Evolutionary conservation across 306 rosid genomes (phyloP), one percentile per base, ranked within the genome.

Genomic region (Betula pendula): DNA sequence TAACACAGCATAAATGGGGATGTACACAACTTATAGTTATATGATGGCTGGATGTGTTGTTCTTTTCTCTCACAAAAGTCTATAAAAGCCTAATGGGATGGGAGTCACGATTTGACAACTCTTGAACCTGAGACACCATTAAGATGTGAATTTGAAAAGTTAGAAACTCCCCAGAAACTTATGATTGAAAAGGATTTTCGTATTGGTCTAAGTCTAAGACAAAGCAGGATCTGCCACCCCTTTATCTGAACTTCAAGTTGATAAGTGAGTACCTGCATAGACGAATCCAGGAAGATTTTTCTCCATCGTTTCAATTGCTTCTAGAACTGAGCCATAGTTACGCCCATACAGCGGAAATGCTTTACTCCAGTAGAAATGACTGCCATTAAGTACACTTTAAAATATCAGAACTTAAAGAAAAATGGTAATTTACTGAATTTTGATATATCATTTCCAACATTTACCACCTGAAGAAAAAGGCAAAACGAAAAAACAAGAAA

Each of bases 291-390:
- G 98, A 68, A 94, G 98, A 74, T 75, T 87, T 83, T 82, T 91
- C 90, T 94, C 96, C 85, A 94, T 83, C 69, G 71, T 89, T 80
- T 86, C 97, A 76, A 94, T 91, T 74, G 94, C 98, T 85, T 87
- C 89, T 80, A 91, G 77, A 81, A 94, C 97, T 73, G 91, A 82
- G 44, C 85, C 91, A 65, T 92, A 88, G 85, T 90, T 84, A 71
- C 2, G 90, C 65, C 94, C 98, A 56, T 90, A 94, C 85, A 94
- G 79, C 27, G 98, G 98, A 83, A 92, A 94, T 79, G 96, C 96
- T 81, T 94, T 94, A 71, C 90, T 92, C 96, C 98, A 94, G 80
- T 70, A 75, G 84, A 88, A 86, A 89, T 92, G 98, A 72, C 97
- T 92, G 94, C 75, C 86, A 86, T 78, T 69, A 70, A 72, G 85